A percentile compares a stretch with the other conserved stretches of the same genome.
Evolutionary conservation across 805 yeast species (phyloP).

Genomic region (Candida piceae): DNA sequence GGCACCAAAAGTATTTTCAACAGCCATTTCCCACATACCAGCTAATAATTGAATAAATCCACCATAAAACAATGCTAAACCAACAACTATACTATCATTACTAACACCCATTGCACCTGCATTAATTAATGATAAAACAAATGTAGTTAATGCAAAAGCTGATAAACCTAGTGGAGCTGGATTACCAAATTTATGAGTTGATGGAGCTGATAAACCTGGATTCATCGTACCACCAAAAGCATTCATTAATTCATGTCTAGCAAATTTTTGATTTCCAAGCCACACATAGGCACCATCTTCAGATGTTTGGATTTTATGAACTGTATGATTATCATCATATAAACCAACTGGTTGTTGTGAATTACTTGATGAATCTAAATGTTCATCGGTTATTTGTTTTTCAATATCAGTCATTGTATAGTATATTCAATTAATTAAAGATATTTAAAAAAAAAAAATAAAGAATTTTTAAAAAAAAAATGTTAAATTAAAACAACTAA

Average conservation of each 20-base stretch:
- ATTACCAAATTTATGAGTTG: conserved; percentile 59
- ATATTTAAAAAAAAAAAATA: too few relatives aligned
- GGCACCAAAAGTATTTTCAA: conserved; percentile 74
- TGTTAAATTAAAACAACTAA: too few relatives aligned
- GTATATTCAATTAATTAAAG: too few relatives aligned
- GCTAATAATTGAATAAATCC: conserved; percentile 68
- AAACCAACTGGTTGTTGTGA: conserved; percentile 23
- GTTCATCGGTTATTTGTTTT: conserved; percentile 17
- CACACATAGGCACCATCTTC: conserved; percentile 59
- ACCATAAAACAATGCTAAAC: conserved; percentile 66
- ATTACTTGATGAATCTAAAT: conserved; percentile 8
- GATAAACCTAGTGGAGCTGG: conserved; percentile 74
- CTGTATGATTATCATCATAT: conserved; percentile 12
- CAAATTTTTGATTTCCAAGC: conserved; percentile 68
- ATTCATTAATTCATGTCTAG: conserved; percentile 49
- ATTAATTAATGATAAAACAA: conserved; percentile 60
- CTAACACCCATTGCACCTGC: conserved; percentile 64
- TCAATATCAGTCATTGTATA: conserved; percentile 14
- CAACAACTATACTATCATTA: conserved; percentile 56
- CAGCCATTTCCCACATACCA: conserved; percentile 72
- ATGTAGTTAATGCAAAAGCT: conserved; percentile 65
- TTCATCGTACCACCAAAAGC: conserved; percentile 84
- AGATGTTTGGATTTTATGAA: conserved; percentile 38
- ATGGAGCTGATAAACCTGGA: conserved; percentile 59
- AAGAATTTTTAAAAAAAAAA: too few relatives aligned